These are phyloP conservation scores for Xylariaceae sp. DNA, from an alignment of 2,329 filamentous ascomycete species.

Conservation along the genomic window DNA sequence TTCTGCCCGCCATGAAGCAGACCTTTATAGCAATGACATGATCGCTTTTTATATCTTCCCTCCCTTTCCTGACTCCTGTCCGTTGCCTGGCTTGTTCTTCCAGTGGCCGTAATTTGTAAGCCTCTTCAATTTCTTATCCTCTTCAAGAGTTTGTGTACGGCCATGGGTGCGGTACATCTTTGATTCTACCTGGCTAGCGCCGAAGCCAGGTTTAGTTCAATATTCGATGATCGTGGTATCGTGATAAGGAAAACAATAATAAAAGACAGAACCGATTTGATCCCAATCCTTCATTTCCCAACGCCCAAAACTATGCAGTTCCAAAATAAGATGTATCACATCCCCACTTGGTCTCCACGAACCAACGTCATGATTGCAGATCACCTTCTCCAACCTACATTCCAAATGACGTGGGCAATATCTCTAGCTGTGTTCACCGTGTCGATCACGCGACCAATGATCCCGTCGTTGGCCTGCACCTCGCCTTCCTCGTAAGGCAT, in stretches of 20 bases:
- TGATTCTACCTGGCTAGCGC: constrained; percentile 8
- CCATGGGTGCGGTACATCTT: constrained; percentile 7
- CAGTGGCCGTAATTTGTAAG: too few species aligned
- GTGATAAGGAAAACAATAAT: too few species aligned
- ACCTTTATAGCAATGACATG: too few species aligned
- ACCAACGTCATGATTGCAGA: constrained; percentile 1
- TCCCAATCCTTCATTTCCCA: neutral
- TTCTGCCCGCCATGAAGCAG: too few species aligned
- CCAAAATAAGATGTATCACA: constrained; percentile 2
- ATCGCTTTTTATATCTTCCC: too few species aligned
- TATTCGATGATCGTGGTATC: constrained; percentile 13
- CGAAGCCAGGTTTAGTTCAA: constrained; percentile 12
- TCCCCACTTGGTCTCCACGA: constrained; percentile 1
- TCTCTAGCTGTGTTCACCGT: constrained; percentile 71
- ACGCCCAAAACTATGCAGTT: neutral
- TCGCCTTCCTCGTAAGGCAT: constrained; percentile 82
- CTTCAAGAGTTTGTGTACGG: too few species aligned
- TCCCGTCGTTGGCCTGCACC: constrained; percentile 53
- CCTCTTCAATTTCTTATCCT: too few species aligned
- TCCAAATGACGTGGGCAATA: constrained; percentile 69
- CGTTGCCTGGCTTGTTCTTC: too few species aligned
- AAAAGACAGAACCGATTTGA: neutral
- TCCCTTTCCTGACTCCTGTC: too few species aligned
- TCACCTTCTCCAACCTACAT: constrained; percentile 62
- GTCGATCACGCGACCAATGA: constrained; percentile 77